A percentile compares a stretch with the other conserved stretches of the same genome.
These are phyloP conservation scores for Lagenidium sp. DNA, from an alignment of 352 stramenopile species.

Conservation along the genomic window DNA sequence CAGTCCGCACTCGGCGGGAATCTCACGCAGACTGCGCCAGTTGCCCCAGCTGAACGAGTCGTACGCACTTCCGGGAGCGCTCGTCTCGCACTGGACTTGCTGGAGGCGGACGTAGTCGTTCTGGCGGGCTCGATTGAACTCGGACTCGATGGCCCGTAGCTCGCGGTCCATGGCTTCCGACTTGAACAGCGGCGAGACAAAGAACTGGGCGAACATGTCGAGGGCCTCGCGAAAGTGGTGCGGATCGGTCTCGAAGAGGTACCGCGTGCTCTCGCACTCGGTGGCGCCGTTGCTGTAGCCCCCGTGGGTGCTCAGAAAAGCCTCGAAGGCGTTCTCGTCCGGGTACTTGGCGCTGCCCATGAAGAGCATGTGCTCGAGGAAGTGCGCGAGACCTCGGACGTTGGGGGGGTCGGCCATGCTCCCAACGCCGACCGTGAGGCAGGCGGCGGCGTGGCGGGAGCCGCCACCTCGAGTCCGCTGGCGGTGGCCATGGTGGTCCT, in stretches of 20 bases:
- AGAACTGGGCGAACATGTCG: constrained; percentile 87
- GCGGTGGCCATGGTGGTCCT: constrained; percentile 1
- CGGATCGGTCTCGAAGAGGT: constrained; percentile 70
- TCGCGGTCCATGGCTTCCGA: constrained; percentile 44
- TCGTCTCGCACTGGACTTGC: constrained; percentile 28
- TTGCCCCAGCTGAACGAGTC: constrained; percentile 61
- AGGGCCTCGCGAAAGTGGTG: constrained; percentile 24
- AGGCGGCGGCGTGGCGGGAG: constrained; percentile 15
- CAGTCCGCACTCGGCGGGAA: constrained; percentile 7
- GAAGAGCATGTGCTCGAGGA: constrained; percentile 96
- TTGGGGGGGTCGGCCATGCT: constrained; percentile 23
- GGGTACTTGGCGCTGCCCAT: constrained; percentile 88
- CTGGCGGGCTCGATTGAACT: constrained; percentile 36
- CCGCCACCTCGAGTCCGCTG: constrained; percentile 3
- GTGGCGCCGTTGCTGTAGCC: constrained; percentile 81
- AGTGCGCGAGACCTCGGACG: constrained; percentile 78
- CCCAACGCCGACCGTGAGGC: constrained; percentile 26
- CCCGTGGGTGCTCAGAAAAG: constrained; percentile 61
- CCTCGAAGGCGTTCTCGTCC: constrained; percentile 82
- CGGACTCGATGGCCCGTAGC: constrained; percentile 48
- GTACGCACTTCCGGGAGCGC: constrained; percentile 16
- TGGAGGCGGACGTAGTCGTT: constrained; percentile 32
- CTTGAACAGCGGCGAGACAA: constrained; percentile 63
- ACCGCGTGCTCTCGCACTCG: constrained; percentile 77
- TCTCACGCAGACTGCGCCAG: constrained; percentile 20